phyloP scores from a whole-genome alignment of 371 early-diverging fungal genomes.

The Lichtheimia ramosa region DNA sequence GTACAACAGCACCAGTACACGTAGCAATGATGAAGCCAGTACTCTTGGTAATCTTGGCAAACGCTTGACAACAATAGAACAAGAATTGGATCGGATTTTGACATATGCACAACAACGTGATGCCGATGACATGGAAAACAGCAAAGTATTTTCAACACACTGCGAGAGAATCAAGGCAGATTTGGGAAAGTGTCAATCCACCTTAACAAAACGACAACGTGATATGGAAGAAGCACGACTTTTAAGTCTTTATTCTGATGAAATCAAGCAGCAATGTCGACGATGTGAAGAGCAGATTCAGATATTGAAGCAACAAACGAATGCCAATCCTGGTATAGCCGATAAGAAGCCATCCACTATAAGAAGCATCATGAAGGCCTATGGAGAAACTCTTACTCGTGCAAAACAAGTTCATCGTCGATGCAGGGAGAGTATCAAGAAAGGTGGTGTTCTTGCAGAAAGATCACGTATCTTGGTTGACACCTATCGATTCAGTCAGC shows the following conservation, averaged over 20 bases:
- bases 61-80: neutral
- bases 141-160: conserved; percentile 13
- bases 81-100: conserved; percentile 6
- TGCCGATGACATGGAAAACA: conserved; percentile 11
- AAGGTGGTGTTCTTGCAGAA: conserved; percentile 25
- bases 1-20: conserved; percentile 6
- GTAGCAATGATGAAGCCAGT: neutral
- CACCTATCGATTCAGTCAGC: conserved; percentile 12
- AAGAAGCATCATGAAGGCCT: conserved; percentile 30
- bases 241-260: conserved; percentile 15
- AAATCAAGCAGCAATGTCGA: conserved; percentile 23
- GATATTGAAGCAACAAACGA: conserved; percentile 39
- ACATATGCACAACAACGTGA: neutral
- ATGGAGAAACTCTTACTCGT: conserved; percentile 28
- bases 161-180: conserved; percentile 11
- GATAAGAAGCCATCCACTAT: conserved; percentile 36
- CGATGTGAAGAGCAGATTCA: conserved; percentile 40
- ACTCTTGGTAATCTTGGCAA: neutral
- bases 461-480: conserved; percentile 26
- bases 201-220: conserved; percentile 19
- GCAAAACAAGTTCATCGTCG: conserved; percentile 29
- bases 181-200: conserved; percentile 1
- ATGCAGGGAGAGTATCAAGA: conserved; percentile 22
- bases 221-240: conserved; percentile 27
- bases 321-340: conserved; percentile 30